A percentile compares a stretch with the other conserved stretches of the same genome.
Conservation (phyloP, 495 filamentous ascomycete genomes). For the Penicillium cinerascens region DNA sequence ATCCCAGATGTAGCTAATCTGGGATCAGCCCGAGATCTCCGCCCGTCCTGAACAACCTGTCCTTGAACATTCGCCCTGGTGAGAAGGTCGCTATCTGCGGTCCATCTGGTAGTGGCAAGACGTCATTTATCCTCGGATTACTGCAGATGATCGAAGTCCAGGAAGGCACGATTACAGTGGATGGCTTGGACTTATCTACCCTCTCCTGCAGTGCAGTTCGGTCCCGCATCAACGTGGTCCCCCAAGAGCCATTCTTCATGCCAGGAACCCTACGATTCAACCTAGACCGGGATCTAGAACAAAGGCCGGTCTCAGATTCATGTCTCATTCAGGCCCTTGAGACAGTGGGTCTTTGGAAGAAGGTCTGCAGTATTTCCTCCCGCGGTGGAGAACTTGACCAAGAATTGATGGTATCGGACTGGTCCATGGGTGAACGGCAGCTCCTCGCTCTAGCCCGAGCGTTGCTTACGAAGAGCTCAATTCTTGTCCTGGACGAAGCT, state of each 20-base stretch:
- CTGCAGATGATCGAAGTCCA: conserved; percentile 40
- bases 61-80: conserved; percentile 21
- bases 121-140: conserved; percentile 37
- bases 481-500: conserved; percentile 27
- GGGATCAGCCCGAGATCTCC: neutral
- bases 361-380: conserved; percentile 7
- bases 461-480: conserved; percentile 4
- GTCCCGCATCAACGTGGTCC: conserved; percentile 34
- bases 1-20: neutral
- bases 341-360: conserved; percentile 20
- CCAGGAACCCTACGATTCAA: conserved; percentile 47
- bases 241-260: conserved; percentile 53
- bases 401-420: conserved; percentile 4
- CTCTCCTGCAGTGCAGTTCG: conserved; percentile 30
- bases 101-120: conserved; percentile 41
- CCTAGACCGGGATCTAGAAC: conserved; percentile 34
- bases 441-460: conserved; percentile 23
- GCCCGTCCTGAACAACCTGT: conserved; percentile 16
- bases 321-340: conserved; percentile 5
- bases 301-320: neutral
- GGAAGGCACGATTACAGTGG: conserved; percentile 33
- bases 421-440: conserved; percentile 22
- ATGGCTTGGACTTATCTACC: conserved; percentile 38
- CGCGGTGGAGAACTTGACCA: conserved; percentile 13
- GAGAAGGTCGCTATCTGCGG: conserved; percentile 34